phyloP scores from a whole-genome alignment of 2,329 filamentous ascomycete genomes.

The Fusarium bactridioides region DNA sequence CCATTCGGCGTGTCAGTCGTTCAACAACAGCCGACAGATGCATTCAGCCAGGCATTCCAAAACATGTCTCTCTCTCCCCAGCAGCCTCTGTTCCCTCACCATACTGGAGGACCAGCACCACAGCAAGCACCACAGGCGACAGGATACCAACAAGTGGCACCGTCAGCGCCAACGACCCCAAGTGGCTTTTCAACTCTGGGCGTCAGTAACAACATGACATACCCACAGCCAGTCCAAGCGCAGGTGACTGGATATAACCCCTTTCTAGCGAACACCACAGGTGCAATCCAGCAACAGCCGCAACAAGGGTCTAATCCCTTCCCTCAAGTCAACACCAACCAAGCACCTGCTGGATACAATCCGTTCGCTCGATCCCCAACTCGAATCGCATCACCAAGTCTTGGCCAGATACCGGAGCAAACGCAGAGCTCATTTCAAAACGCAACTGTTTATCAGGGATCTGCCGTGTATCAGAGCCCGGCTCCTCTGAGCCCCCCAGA shows the following conservation, averaged over 20 bases:
- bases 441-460: constrained; percentile 41
- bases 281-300: constrained; percentile 43
- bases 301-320: constrained; percentile 43
- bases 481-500: constrained; percentile 36
- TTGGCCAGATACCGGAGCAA: constrained; percentile 63
- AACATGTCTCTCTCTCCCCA: constrained; percentile 71
- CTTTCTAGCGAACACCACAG: constrained; percentile 54
- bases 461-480: constrained; percentile 47
- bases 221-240: constrained; percentile 50
- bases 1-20: constrained; percentile 68
- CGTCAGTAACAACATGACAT: constrained; percentile 56
- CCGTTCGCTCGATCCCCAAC: constrained; percentile 60
- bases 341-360: constrained; percentile 52
- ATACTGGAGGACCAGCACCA: constrained; percentile 69
- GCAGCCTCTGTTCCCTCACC: constrained; percentile 76
- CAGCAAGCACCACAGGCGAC: constrained; percentile 51
- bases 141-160: constrained; percentile 55
- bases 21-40: constrained; percentile 44
- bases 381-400: constrained; percentile 57
- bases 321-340: constrained; percentile 52
- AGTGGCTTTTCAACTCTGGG: constrained; percentile 51
- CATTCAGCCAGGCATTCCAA: constrained; percentile 75
- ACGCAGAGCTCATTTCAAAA: constrained; percentile 54
- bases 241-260: constrained; percentile 60
- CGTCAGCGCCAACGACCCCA: constrained; percentile 52